Conservation (phyloP, 2,329 filamentous ascomycete genomes). For the Trichoderma cornu-damae region DNA sequence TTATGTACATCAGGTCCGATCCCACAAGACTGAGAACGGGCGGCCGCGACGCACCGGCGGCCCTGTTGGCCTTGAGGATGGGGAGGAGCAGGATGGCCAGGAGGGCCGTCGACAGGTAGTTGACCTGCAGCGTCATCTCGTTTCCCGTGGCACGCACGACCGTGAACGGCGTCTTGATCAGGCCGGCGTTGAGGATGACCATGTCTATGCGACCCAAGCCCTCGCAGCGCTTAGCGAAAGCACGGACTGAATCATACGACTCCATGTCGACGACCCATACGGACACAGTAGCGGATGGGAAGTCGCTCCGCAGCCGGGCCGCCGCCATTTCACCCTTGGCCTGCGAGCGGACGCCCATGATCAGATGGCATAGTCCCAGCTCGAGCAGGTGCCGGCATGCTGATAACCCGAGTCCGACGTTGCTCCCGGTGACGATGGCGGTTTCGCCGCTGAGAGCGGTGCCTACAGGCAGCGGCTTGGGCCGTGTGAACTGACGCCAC, state of each 20-base stretch:
- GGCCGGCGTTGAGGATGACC: not conserved
- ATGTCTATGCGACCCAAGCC: not conserved
- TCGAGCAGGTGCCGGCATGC: slow-evolving; percentile 31
- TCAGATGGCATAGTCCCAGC: slow-evolving; percentile 30
- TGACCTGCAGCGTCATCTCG: not conserved
- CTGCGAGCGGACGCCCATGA: slow-evolving; percentile 32
- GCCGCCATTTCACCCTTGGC: slow-evolving; percentile 28
- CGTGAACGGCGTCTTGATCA: not conserved
- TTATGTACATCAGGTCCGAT: not conserved
- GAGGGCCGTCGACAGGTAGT: slow-evolving; percentile 5
- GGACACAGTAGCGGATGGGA: slow-evolving; percentile 20
- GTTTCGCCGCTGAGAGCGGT: slow-evolving; percentile 18
- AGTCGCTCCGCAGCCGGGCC: slow-evolving; percentile 25
- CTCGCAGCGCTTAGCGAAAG: not conserved
- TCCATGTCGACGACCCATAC: slow-evolving; percentile 14
- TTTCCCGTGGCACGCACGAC: not conserved
- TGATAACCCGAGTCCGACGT: slow-evolving; percentile 34
- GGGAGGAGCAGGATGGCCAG: not conserved
- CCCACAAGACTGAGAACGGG: not conserved
- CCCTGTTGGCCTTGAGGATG: not conserved
- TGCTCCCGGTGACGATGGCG: slow-evolving; percentile 34
- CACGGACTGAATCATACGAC: not conserved
- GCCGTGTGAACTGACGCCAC: not conserved
- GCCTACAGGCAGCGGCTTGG: not conserved
- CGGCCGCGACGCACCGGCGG: not conserved